Evolutionary conservation across 1,284 basidiomycete species (phyloP), one percentile per base, ranked within the genome.

Genomic region (Papiliotrema laurentii): DNA sequence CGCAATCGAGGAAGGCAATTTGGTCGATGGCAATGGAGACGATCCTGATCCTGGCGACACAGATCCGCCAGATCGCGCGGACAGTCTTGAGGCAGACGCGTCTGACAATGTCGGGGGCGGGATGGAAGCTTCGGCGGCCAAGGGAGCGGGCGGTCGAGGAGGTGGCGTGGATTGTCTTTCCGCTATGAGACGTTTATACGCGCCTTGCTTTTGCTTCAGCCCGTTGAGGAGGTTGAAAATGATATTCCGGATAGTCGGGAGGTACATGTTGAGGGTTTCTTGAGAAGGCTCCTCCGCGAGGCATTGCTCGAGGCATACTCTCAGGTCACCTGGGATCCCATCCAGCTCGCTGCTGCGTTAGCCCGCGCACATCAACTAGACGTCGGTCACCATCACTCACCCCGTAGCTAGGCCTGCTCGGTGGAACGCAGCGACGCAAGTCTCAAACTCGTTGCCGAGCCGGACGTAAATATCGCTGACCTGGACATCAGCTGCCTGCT

Each of bases 391-490:
- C 14, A 9, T 11, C 21, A 81, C 88, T 75, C 72, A 94, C 92
- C 79, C 79, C 86, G 97, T 97, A 56, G 88, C 83, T 60, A 98
- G 96, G 47, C 86, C 84, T 58, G 86, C 91, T 21, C 81, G 78
- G 10, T 81, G 80, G 71, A 98, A 98, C 1, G 93, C 90, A 45
- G 85, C 81, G 33, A 93, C 89, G 24, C 92, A 92, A 18, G 84
- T 82, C 69, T 97, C 97, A 78, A 98, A 97, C 66, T 97, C 93
- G 72, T 98, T 97, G 19, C 94, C 94, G 18, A 98, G 79, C 41
- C 86, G 83, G 46, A 98, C 96, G 72, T 98, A 98, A 50, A 96
- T 87, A 72, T 97, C 90, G 77, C 91, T 96, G 60, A 98, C 92
- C 61, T 89, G 78, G 13, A 21, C 16, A 41, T 34, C 26, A 24